Base-by-base conservation (phyloP, 352 stramenopile species). In the Elongisporangium senticosum region DNA sequence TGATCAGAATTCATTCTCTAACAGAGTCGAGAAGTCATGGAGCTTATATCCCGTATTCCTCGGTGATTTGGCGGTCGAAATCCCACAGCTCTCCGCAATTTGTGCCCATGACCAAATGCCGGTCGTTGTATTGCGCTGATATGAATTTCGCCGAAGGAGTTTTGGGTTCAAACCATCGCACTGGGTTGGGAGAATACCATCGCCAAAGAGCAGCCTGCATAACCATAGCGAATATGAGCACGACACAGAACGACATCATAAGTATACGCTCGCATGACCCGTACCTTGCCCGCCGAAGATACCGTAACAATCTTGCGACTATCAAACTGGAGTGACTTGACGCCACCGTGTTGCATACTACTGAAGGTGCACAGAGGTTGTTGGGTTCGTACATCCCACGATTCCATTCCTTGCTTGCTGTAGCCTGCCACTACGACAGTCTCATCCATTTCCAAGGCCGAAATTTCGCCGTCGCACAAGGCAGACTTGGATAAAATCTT, bases 301-400 rank as follows among this genome's bases (percentile, higher is more conserved):
- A 94, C 79, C 23, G 73, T 93, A 62, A 96, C 72, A 55, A 96
- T 65, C 67, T 96, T 96, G 48, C 84, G 84, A 66, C 86, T 93
- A 61, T 96, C 86, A 63, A 94, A 94, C 52, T 93, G 78, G 37
- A 96, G 59, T 5, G 75, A 75, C 49, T 84, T 85, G 17, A 94
- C 66, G 33, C 83, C 86, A 17, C 86, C 83, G 57, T 91, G 79
- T 22, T 77, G 67, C 4, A 59, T 60, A 63, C 76, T 91, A 58
- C 84, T 93, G 71, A 96, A 96, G 53, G 84, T 89, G 63, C 78
- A 90, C 37, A 96, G 63, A 13, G 86, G 72, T 58, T 96, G 86
- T 65, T 96, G 86, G 23, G 86, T 96, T 59, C 86, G 79, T 10
- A 96, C 84, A 43, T 96, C 86, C 86, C 86, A 96, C 8, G 86